Base-by-base conservation (phyloP, 1,284 basidiomycete genomes). In the Moniliella sp. region DNA sequence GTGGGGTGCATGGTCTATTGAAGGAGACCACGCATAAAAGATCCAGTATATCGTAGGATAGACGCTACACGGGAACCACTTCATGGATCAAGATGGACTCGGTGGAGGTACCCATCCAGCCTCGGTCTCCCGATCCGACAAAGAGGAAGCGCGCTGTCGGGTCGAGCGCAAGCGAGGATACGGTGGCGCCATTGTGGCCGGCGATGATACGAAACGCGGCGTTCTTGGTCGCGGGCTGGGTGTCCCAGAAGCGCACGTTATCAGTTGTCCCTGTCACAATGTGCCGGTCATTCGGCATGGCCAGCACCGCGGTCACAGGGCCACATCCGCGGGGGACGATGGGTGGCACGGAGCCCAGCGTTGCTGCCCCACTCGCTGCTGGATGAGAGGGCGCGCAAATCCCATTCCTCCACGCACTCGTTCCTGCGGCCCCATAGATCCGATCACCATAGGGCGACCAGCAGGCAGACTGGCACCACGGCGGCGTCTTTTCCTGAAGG, bases 241-340 rank as follows among this genome's bases (percentile, higher is more conserved):
- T 78, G 51, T 94, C 83, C 86, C 86, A 97, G 27, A 97, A 61
- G 16, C 91, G 69, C 36, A 97, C 72, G 54, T 93, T 93, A 64
- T 97, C 88, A 36, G 75, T 72, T 11, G 81, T 86, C 5, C 82
- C 88, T 38, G 81, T 80, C 12, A 80, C 82, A 25, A 93, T 72
- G 61, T 93, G 83, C 35, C 73, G 69, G 8, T 77, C 74, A 55
- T 93, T 84, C 5, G 86, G 84, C 57, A 94, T 80, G 1, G 79
- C 71, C 1, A 76, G 75, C 0, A 99, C 72, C 51, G 82, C 80
- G 12, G 78, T 84, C 12, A 97, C 78, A 0, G 83, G 75, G 3
- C 88, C 86, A 15, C 83, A 86, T 42, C 81, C 82, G 18, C 68
- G 46, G 0, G 91, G 88, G 12, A 8, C 33, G 19, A 5, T 9